Evolutionary conservation across 768 basidiomycete genomes (phyloP).

Genomic region (Ramaria sp.): DNA sequence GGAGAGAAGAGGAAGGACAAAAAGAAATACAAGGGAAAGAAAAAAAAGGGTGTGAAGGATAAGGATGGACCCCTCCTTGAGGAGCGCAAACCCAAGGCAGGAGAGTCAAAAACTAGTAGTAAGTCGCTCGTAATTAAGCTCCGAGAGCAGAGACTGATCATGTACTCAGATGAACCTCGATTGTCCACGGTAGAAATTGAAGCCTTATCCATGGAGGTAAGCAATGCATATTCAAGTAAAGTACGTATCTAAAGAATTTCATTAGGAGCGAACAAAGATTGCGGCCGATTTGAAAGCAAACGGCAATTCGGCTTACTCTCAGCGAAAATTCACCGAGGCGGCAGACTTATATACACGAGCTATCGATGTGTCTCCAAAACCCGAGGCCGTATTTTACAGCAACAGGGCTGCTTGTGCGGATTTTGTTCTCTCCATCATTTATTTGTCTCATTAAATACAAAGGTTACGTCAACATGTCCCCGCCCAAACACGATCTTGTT

Average conservation of each 20-base stretch:
- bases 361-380: conserved; percentile 61
- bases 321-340: conserved; percentile 47
- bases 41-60: conserved; percentile 48
- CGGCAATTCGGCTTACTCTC: conserved; percentile 63
- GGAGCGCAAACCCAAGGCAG: conserved; percentile 43
- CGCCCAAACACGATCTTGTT: conserved; percentile 73
- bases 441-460: background rate
- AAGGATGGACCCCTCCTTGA: conserved; percentile 71
- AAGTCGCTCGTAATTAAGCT: conserved; percentile 2
- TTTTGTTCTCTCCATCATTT: background rate
- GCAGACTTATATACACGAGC: conserved; percentile 63
- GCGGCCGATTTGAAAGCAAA: conserved; percentile 58
- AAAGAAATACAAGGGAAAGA: conserved; percentile 40
- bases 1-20: conserved; percentile 34
- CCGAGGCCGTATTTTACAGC: conserved; percentile 90
- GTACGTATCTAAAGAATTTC: background rate
- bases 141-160: conserved; percentile 10
- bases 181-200: conserved; percentile 46
- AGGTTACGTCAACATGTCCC: conserved; percentile 90
- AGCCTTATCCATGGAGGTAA: conserved; percentile 48
- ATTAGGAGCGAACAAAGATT: conserved; percentile 51
- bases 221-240: conserved; percentile 6
- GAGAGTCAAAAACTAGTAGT: conserved; percentile 12
- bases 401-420: conserved; percentile 91
- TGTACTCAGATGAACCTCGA: conserved; percentile 26